Conservation (phyloP, 1,139 yeast species). For the Candida sanyaensis region DNA sequence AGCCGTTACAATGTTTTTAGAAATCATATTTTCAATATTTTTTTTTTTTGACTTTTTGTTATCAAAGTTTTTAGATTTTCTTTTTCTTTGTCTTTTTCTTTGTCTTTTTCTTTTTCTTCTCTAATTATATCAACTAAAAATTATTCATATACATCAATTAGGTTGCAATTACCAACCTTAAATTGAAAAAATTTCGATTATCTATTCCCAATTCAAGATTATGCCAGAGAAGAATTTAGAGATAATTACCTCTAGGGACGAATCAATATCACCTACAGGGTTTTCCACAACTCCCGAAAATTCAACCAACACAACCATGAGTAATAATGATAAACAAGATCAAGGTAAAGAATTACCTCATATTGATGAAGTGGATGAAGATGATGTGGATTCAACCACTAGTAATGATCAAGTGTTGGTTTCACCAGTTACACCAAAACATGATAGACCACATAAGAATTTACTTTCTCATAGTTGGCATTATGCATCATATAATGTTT, state of each 20-base stretch:
- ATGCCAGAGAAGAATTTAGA: not conserved
- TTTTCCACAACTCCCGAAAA: slow-evolving; percentile 1
- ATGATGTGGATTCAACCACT: not conserved
- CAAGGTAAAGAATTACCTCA: not conserved
- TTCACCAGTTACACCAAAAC: not conserved
- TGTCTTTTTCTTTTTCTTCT: not conserved
- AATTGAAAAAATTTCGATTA: not conserved
- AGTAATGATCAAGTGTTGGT: not conserved
- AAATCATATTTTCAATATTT: not conserved
- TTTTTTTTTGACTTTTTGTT: not conserved
- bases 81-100: not conserved
- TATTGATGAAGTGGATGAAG: slow-evolving; percentile 1
- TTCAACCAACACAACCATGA: not conserved
- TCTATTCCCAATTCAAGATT: not conserved
- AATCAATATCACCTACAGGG: not conserved
- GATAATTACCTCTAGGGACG: not conserved
- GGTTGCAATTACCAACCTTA: not conserved
- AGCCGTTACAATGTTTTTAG: not conserved
- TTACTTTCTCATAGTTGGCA: slow-evolving; percentile 10
- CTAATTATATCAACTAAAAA: not conserved
- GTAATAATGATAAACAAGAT: not conserved
- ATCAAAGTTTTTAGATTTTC: not conserved
- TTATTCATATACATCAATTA: not conserved
- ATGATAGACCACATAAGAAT: not conserved
- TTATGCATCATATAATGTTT: slow-evolving; percentile 1